Evolutionary conservation across 495 filamentous ascomycete genomes (phyloP), one percentile per base, ranked within the genome.

Genomic region (Annulohypoxylon stygium): DNA sequence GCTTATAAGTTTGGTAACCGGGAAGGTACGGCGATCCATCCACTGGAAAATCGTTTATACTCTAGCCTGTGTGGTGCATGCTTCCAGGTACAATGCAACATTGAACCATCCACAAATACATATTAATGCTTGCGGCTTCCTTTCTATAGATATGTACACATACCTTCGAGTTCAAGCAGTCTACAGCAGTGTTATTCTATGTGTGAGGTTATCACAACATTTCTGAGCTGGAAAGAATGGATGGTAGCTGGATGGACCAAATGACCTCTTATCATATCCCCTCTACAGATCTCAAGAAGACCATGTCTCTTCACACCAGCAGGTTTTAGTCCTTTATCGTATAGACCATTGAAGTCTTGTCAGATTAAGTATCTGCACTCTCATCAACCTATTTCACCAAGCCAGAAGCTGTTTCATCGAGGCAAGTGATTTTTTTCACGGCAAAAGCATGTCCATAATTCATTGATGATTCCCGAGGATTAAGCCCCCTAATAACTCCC

Each of bases 401-500:
- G 14, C 50, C 25, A 60, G 50, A 10, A 67, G 63, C 57, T 48
- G 59, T 50, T 41, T 64, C 51, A 75, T 59, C 43, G n/a, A 36
- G 48, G 16, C 63, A 70, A 25, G 34, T 37, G 8, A 47, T 66
- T 60, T 60, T 60, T 14, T 75, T 76, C 71, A 69, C 65, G 70
- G 74, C 67, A 79, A 79, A 79, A 78, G 71, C 72, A 79, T 75
- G 67, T 74, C 77, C 77, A 75, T 79, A 77, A 78, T 71, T 78
- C 76, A 79, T 81, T 76, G 77, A 78, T 72, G 78, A 75, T 73
- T 79, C 76, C 79, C 79, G 79, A 81, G 74, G 79, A 78, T 76
- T 75, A 75, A 74, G 75, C 78, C 79, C 79, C 79, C 78, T 77
- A 77, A 77, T 78, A 80, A 79, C 78, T 79, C 79, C 79, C 79